Evolutionary conservation across 495 filamentous ascomycete genomes (phyloP).

Genomic region (Aspergillus heteromorphus): DNA sequence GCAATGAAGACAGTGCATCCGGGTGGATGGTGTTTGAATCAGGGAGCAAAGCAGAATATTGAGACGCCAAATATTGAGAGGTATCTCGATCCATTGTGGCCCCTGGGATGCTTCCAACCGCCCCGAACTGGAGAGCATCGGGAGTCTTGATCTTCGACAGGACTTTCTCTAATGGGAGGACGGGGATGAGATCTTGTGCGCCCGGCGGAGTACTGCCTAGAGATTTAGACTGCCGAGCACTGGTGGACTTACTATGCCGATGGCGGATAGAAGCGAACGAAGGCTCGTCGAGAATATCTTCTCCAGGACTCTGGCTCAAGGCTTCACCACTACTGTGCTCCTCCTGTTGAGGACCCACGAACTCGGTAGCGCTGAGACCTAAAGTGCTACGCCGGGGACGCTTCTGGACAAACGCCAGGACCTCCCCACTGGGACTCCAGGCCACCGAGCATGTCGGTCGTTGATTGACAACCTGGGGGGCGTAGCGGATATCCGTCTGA

Average conservation of each 20-base stretch:
- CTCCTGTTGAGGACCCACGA: conserved; percentile 28
- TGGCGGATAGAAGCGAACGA: conserved; percentile 49
- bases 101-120: conserved; percentile 54
- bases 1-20: conserved; percentile 41
- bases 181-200: conserved; percentile 36
- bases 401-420: conserved; percentile 46
- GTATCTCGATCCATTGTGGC: conserved; percentile 43
- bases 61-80: conserved; percentile 55
- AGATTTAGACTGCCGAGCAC: conserved; percentile 35
- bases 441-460: conserved; percentile 40
- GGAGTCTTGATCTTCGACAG: conserved; percentile 50
- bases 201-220: conserved; percentile 54
- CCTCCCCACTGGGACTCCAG: conserved; percentile 43
- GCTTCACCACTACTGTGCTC: conserved; percentile 35
- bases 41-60: conserved; percentile 47
- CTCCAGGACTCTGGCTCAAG: conserved; percentile 60
- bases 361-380: conserved; percentile 31
- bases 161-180: conserved; percentile 57
- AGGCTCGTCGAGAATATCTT: conserved; percentile 57
- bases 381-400: conserved; percentile 36
- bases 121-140: conserved; percentile 55
- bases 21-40: conserved; percentile 23
- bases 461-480: conserved; percentile 68
- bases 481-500: conserved; percentile 82
- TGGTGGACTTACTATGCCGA: conserved; percentile 28